A percentile compares a stretch with the other conserved stretches of the same genome.
phyloP scores from a whole-genome alignment of 352 stramenopile species.

The Phytopythium boreale region DNA sequence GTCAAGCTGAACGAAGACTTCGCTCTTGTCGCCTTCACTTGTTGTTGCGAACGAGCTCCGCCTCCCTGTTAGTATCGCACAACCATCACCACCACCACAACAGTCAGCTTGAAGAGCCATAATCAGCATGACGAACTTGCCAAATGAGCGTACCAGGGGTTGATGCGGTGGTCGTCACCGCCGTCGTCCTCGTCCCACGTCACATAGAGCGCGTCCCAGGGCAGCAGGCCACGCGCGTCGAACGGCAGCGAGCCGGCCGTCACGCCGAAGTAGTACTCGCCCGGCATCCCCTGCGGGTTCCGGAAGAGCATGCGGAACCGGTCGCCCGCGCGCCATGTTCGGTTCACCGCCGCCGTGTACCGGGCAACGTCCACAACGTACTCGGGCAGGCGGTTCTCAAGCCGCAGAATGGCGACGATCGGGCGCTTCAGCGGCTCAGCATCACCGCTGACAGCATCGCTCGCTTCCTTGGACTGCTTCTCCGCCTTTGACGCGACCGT shows the following conservation, averaged over 20 bases:
- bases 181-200: constrained; percentile 86
- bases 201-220: constrained; percentile 76
- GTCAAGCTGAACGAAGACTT: not conserved
- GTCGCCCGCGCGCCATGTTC: constrained; percentile 59
- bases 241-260: constrained; percentile 69
- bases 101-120: not conserved
- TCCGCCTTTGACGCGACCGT: constrained; percentile 11
- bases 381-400: constrained; percentile 78
- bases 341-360: constrained; percentile 57
- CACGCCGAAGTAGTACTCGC: constrained; percentile 70
- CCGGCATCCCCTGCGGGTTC: constrained; percentile 55
- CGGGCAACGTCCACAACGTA: constrained; percentile 71
- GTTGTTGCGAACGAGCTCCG: constrained; percentile 30
- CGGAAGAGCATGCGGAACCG: constrained; percentile 79
- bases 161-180: constrained; percentile 77
- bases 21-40: constrained; percentile 21
- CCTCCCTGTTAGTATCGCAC: constrained; percentile 32
- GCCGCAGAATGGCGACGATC: constrained; percentile 67
- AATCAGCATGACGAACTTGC: too few relatives aligned
- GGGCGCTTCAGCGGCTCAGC: constrained; percentile 17
- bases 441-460: not conserved
- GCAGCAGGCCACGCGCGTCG: constrained; percentile 52
- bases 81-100: not conserved
- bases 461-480: constrained; percentile 5
- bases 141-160: constrained; percentile 64